Evolutionary conservation across 306 rosid genomes (phyloP), one percentile per base, ranked within the genome.

Genomic region (Vicia villosa): DNA sequence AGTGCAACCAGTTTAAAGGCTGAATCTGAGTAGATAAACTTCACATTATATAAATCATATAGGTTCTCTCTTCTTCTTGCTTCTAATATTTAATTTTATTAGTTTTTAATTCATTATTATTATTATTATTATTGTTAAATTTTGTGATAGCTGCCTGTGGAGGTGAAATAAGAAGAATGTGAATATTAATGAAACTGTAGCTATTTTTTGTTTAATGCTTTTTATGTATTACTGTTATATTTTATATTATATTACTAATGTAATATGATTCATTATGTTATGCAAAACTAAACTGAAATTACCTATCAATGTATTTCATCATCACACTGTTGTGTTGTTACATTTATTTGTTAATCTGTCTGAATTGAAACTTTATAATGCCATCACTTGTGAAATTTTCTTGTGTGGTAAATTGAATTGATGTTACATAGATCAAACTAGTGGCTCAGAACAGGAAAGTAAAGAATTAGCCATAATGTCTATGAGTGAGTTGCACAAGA

Each of bases 1-100:
- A 95, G 75, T 95, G 99, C 63, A 89, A 72, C 68, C 79, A 89
- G 75, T 89, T 86, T 86, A 84, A 79, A 58, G 88, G 86, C 12
- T 91, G 83, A 60, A 1, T 5, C 60, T 6, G 2, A 37, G 38
- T 34, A 7, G 66, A 10, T 17, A 17, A 5, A 30, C 19, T 61
- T 19, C 52, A 22, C 5, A 42, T 76, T 10, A 0, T n/a, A 45
- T 38, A 79, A 9, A 26, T 64, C 47, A 77, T 32, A 65, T 57
- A 63, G 57, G 45, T 40, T 1, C 26, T 1, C 26, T 19, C 19
- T 24, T 2, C 38, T 41, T 58, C 37, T 38, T 40, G 52, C 73
- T 78, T 66, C 68, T 70, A 19, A 28, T 37, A 32, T 59, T 28
- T 41, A 8, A 3, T 59, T 28, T 41, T 54, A 10, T 26, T 69